Evolutionary conservation across 257 asterid species (phyloP).

Genomic region (Forsythia viridissima): DNA sequence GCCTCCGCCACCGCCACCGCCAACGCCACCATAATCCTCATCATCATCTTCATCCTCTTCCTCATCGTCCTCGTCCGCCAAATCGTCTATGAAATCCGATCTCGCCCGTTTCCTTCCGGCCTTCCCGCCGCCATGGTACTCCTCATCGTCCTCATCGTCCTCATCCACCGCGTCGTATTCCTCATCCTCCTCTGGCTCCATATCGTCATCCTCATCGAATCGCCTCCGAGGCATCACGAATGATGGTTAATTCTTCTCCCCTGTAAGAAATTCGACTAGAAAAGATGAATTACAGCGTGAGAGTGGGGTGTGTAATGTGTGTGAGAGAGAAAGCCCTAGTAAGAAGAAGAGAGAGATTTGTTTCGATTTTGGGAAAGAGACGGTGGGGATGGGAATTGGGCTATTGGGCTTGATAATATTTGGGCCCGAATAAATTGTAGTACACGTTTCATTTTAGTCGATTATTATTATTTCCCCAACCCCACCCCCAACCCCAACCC

Average conservation of each 20-base stretch:
- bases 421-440: too few species aligned
- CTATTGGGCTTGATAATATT: slow-evolving; percentile 7
- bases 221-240: slow-evolving; percentile 56
- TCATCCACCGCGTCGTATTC: slow-evolving; percentile 58
- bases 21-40: slow-evolving; percentile 46
- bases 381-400: neutral
- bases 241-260: neutral
- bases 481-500: too few species aligned
- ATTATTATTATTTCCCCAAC: too few species aligned
- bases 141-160: slow-evolving; percentile 71
- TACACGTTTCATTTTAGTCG: too few species aligned
- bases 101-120: slow-evolving; percentile 62
- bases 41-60: slow-evolving; percentile 64
- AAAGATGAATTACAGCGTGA: neutral
- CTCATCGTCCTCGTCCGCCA: slow-evolving; percentile 81
- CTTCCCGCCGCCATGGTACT: slow-evolving; percentile 54
- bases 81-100: slow-evolving; percentile 72
- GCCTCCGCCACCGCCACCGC: slow-evolving; percentile 23
- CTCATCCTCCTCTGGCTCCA: slow-evolving; percentile 59
- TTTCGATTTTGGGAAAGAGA: neutral
- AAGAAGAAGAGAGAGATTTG: neutral
- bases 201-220: slow-evolving; percentile 61
- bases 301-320: neutral
- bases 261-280: neutral
- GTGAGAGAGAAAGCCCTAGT: slow-evolving; percentile 33